phyloP scores from a whole-genome alignment of 306 rosid genomes.

The Cucumis melo region DNA sequence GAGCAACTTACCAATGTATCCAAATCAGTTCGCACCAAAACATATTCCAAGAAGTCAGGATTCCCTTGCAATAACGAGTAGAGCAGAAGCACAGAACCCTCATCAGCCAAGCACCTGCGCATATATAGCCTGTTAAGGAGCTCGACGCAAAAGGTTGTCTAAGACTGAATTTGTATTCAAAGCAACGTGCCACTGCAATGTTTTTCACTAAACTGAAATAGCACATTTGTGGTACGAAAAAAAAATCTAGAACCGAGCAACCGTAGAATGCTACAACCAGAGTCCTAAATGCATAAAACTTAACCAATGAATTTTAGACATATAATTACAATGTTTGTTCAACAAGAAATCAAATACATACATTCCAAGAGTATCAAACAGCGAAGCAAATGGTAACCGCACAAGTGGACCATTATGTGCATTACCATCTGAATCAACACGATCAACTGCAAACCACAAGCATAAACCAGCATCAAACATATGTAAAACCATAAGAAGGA shows the following conservation, averaged over 20 bases:
- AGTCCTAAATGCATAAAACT: not conserved
- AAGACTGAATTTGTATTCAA: not conserved
- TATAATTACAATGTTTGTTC: not conserved
- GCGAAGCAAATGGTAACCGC: conserved; percentile 80
- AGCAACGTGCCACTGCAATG: not conserved
- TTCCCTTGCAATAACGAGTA: conserved; percentile 94
- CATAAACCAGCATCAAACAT: conserved; percentile 7
- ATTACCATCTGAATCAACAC: conserved; percentile 65
- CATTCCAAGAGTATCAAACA: conserved; percentile 87
- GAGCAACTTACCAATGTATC: conserved; percentile 76
- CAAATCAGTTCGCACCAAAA: conserved; percentile 95
- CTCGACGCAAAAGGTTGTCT: not conserved
- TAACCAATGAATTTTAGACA: not conserved
- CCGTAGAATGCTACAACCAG: not conserved
- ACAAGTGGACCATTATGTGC: conserved; percentile 49
- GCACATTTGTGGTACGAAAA: not conserved
- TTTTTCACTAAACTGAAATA: not conserved
- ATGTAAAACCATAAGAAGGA: not conserved
- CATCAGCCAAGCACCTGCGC: conserved; percentile 82
- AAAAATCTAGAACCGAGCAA: not conserved
- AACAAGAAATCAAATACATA: conserved; percentile 26
- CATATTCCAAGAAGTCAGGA: conserved; percentile 84
- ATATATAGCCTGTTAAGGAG: conserved; percentile 10
- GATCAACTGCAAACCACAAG: conserved; percentile 66
- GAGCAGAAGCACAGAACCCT: conserved; percentile 82